Conservation (phyloP, 441 rosid genomes). For the Isatis lusitanica region DNA sequence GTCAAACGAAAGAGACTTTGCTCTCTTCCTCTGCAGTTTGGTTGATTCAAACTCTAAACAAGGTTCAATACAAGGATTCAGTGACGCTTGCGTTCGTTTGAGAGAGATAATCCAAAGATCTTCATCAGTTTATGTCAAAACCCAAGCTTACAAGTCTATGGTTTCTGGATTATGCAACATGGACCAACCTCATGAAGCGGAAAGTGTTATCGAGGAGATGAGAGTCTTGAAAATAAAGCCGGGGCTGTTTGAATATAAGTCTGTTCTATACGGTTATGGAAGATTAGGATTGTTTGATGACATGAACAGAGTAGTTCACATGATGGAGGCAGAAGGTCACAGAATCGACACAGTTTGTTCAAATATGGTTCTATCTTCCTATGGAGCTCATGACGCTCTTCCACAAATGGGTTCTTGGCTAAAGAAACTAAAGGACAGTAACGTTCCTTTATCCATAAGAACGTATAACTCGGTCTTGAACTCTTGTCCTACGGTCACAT, state of each 20-base stretch:
- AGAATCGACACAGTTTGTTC: conserved; percentile 61
- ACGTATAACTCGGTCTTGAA: conserved; percentile 77
- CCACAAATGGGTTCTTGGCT: conserved; percentile 65
- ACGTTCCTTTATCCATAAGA: conserved; percentile 56
- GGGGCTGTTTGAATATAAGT: conserved; percentile 53
- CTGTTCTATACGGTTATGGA: conserved; percentile 63
- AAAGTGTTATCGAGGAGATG: conserved; percentile 54
- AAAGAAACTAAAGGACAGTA: conserved; percentile 48
- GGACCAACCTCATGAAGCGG: conserved; percentile 69
- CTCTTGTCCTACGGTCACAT: conserved; percentile 55
- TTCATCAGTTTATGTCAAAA: conserved; percentile 59
- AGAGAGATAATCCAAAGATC: conserved; percentile 43
- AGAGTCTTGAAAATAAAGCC: conserved; percentile 46
- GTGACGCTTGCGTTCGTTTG: conserved; percentile 40
- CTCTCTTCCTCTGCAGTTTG: conserved; percentile 60
- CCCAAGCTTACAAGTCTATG: conserved; percentile 63
- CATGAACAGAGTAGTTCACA: conserved; percentile 50
- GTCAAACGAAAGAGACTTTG: conserved; percentile 56
- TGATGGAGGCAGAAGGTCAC: conserved; percentile 54
- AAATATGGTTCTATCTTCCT: conserved; percentile 81
- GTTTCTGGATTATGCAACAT: conserved; percentile 67
- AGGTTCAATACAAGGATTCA: conserved; percentile 50
- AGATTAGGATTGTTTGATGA: conserved; percentile 64
- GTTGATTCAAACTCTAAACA: conserved; percentile 59
- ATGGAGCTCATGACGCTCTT: conserved; percentile 61